These are phyloP conservation scores for Cyphellophora europaea DNA, from an alignment of 2,329 filamentous ascomycete species.

Conservation along the genomic window DNA sequence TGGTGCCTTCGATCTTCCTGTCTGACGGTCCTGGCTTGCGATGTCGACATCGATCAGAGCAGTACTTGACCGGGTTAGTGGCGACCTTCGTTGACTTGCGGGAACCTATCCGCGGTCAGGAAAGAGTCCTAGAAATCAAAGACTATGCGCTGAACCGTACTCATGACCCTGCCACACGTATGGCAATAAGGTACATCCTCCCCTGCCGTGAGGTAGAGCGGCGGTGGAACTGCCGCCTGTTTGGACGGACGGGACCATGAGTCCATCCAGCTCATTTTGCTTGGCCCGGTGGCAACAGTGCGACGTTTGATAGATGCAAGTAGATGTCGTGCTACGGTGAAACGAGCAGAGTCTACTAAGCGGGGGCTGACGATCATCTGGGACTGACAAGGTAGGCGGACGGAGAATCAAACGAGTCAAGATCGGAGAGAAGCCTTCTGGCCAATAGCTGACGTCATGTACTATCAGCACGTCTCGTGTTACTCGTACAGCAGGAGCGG, in stretches of 20 bases:
- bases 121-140: neutral
- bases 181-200: constrained; percentile 31
- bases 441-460: no score
- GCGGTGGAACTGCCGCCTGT: constrained; percentile 36
- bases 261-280: constrained; percentile 41
- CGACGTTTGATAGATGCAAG: no score
- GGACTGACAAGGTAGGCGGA: no score
- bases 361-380: no score
- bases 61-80: constrained; percentile 41
- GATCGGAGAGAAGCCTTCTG: no score
- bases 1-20: constrained; percentile 37
- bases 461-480: no score
- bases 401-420: no score
- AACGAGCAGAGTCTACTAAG: no score
- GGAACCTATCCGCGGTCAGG: constrained; percentile 19
- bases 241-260: constrained; percentile 36
- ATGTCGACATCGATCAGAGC: constrained; percentile 45
- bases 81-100: constrained; percentile 25
- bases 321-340: no score
- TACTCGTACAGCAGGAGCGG: no score
- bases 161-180: constrained; percentile 45
- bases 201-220: constrained; percentile 42
- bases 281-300: no score
- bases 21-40: constrained; percentile 43
- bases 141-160: constrained; percentile 4